Evolutionary conservation across 2,329 filamentous ascomycete species (phyloP), one percentile per base, ranked within the genome.

Genomic region (Chaetomiaceae sp.): DNA sequence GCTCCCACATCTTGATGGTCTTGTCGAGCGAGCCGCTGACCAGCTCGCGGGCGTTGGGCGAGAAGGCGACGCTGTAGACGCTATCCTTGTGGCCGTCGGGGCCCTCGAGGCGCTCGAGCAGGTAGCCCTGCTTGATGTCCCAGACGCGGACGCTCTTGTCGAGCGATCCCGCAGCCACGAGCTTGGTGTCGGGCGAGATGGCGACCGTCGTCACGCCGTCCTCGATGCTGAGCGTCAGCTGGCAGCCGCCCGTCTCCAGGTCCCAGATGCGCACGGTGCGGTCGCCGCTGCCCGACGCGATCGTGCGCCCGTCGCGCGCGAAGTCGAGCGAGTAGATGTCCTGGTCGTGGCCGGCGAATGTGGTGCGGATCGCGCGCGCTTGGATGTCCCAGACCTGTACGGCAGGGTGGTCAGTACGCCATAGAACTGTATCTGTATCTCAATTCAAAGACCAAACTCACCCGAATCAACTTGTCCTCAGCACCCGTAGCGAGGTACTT

Each of bases 1-100:
- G 77, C 72, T 96, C 90, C 90, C 93, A 98, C 85, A 97, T 95
- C 74, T 96, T 95, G 74, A 97, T 97, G 0, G 91, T 97, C 75
- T 95, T 95, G 66, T 98, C 93, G 58, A 97, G 72, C 75, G 86
- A 94, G 53, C 93, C 93, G 60, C 86, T 94, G 62, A 97, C 91
- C 33, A 98, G 82, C 56, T 95, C 88, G 59, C 89, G 86, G 51
- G 91, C 91, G 58, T 86, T 91, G 22, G 93, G 93, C 12, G 90
- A 90, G 67, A 98, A 98, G 0, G 93, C 91, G 18, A 98, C 93
- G 11, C 85, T 91, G 67, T 97, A 97, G 18, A 97, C 93, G 58
- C 87, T 94, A 53, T 98, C 93, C 68, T 95, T 95, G 73, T 97
- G 93, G 11, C 93, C 93, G 54, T 94, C 87, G 5, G 88, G 84